Evolutionary conservation across 495 filamentous ascomycete genomes (phyloP).

Genomic region (Aspergillus leporis): DNA sequence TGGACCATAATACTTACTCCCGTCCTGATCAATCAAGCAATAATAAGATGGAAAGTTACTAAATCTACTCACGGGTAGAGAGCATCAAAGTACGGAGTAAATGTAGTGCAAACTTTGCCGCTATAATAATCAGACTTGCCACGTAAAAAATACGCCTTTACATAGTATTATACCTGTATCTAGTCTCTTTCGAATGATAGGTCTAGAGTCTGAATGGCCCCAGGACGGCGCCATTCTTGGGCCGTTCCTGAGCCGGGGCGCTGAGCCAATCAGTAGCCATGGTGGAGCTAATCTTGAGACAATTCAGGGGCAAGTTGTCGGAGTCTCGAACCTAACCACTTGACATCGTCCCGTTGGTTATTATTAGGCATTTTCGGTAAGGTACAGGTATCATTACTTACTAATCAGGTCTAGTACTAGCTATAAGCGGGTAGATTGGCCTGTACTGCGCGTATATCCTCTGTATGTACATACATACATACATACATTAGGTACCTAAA

Average conservation of each 20-base stretch:
- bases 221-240: not conserved
- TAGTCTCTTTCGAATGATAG: too few species aligned
- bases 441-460: not conserved
- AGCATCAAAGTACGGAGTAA: too few species aligned
- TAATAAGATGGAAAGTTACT: too few species aligned
- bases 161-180: too few species aligned
- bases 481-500: too few species aligned
- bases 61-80: too few species aligned
- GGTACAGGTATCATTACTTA: not conserved
- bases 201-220: conserved; percentile 9
- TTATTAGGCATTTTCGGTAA: conserved; percentile 7
- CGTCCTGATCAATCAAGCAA: too few species aligned
- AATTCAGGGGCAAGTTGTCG: conserved; percentile 20
- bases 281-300: conserved; percentile 17
- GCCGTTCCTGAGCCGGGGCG: conserved; percentile 6
- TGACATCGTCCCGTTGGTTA: conserved; percentile 5
- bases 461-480: too few species aligned
- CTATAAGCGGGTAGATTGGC: not conserved
- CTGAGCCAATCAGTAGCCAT: conserved; percentile 5
- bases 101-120: too few species aligned
- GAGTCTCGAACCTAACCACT: conserved; percentile 13
- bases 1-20: not conserved
- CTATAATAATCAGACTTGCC: too few species aligned
- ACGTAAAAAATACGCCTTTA: too few species aligned
- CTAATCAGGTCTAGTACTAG: not conserved